Evolutionary conservation across 1,284 basidiomycete genomes (phyloP).

Genomic region (Heterobasidion parviporum): DNA sequence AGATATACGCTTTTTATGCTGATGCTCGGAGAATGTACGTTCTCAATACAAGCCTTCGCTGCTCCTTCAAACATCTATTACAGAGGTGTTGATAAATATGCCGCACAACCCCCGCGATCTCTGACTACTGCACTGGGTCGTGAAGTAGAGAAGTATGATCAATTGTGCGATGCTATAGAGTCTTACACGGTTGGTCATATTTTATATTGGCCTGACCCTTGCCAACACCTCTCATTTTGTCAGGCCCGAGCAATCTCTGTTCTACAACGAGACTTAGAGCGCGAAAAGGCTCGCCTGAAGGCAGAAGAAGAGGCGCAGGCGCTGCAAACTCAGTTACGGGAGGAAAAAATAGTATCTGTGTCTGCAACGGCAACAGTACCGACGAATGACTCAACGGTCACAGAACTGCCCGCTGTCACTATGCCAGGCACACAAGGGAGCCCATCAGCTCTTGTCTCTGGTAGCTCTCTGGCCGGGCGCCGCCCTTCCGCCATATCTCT

Average conservation of each 20-base stretch:
- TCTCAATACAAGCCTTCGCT: neutral
- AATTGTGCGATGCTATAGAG: constrained; percentile 68
- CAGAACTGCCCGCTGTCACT: neutral
- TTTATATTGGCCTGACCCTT: neutral
- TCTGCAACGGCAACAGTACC: neutral
- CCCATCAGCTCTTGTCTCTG: neutral
- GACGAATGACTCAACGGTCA: neutral
- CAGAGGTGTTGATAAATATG: constrained; percentile 50
- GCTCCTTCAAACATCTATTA: neutral
- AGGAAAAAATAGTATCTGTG: neutral
- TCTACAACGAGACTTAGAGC: constrained; percentile 55
- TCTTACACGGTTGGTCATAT: constrained; percentile 46
- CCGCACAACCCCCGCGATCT: constrained; percentile 54
- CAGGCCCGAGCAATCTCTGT: constrained; percentile 64
- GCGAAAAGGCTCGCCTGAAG: constrained; percentile 51
- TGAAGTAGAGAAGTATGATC: constrained; percentile 70
- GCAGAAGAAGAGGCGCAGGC: constrained; percentile 25
- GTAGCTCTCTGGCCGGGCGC: constrained; percentile 25
- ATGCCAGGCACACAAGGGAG: neutral
- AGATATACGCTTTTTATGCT: constrained; percentile 60
- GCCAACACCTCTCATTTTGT: neutral
- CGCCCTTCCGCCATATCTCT: constrained; percentile 69
- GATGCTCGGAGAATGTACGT: constrained; percentile 57
- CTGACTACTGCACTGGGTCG: constrained; percentile 56
- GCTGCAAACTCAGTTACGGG: constrained; percentile 13